Base-by-base conservation (phyloP, 768 basidiomycete genomes). In the Hypholoma fasciculare region DNA sequence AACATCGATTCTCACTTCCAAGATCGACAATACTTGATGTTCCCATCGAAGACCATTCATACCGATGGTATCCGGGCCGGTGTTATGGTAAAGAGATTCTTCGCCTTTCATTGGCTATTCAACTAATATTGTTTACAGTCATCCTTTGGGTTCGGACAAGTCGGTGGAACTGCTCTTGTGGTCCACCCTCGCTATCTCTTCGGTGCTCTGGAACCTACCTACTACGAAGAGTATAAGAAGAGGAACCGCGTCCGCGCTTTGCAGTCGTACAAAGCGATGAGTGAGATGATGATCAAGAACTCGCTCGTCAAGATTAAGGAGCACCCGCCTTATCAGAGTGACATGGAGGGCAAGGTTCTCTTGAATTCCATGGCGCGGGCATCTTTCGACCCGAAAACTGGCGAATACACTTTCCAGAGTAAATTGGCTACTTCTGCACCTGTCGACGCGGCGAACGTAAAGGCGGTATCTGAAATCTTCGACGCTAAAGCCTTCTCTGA, bases 121-220 rank as follows among this genome's bases (percentile, higher is more conserved):
- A 34, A 34, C 17, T 52, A 57, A 55, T 48, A 56, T 63, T 49
- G 8, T 52, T n/a, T 63, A 23, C 62, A 93, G 87, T 95, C 94
- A 1, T 95, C 93, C 13, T 96, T 96, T 74, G 96, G 97, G 62
- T 98, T 98, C 78, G 96, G 97, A 66, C 97, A 98, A 83, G 96
- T 98, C 61, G 97, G 97, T 53, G 97, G 97, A 54, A 91, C 87
- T 56, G 91, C 88, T 44, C 82, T 96, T 62, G 79, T 98, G 66
- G 69, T 98, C 50, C 89, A 98, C 71, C 96, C 97, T 61, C 90
- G 93, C 63, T 93, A 92, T 76, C 82, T 97, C 61, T 87, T 96
- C 62, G 96, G 89, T 40, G 81, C 90, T 9, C 76, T 98, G 38
- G 87, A 94, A 59, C 85, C 92, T 1, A 78, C 84, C n/a, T 72